These are phyloP conservation scores for Talaromyces sp. DNA, from an alignment of 2,329 filamentous ascomycete genomes.

Conservation along the genomic window DNA sequence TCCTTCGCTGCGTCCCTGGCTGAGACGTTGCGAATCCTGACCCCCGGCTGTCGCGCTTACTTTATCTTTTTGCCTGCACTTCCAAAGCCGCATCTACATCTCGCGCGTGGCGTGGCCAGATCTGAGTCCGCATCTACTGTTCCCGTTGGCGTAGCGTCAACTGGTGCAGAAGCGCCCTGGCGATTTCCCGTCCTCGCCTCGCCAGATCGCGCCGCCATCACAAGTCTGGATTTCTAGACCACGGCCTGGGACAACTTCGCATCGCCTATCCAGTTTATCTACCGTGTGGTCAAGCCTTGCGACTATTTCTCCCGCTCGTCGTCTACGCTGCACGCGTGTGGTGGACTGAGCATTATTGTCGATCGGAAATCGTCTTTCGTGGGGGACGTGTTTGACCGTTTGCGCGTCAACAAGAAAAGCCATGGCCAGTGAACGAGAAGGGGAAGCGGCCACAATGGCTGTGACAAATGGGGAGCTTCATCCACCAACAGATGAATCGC, in stretches of 20 bases:
- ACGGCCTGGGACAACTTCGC: background rate
- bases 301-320: background rate
- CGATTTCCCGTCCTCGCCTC: constrained; percentile 10
- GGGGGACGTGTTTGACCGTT: constrained; percentile 11
- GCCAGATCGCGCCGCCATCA: constrained; percentile 1
- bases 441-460: constrained; percentile 25
- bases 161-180: constrained; percentile 14
- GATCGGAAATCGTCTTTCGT: constrained; percentile 10
- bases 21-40: constrained; percentile 5
- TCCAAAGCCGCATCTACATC: background rate
- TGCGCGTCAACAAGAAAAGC: constrained; percentile 10
- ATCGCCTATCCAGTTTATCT: background rate
- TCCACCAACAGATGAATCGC: constrained; percentile 24
- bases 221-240: background rate
- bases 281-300: background rate
- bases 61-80: background rate
- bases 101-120: constrained; percentile 4
- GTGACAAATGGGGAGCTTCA: constrained; percentile 31
- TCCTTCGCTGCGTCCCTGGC: constrained; percentile 11
- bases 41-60: constrained; percentile 1
- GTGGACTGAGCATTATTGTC: constrained; percentile 5
- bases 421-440: constrained; percentile 37
- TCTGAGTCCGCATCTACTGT: constrained; percentile 5
- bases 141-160: constrained; percentile 13
- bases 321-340: constrained; percentile 2